These are phyloP conservation scores for Coemansia brasiliensis DNA, from an alignment of 192 early-diverging fungal genomes.

Conservation along the genomic window DNA sequence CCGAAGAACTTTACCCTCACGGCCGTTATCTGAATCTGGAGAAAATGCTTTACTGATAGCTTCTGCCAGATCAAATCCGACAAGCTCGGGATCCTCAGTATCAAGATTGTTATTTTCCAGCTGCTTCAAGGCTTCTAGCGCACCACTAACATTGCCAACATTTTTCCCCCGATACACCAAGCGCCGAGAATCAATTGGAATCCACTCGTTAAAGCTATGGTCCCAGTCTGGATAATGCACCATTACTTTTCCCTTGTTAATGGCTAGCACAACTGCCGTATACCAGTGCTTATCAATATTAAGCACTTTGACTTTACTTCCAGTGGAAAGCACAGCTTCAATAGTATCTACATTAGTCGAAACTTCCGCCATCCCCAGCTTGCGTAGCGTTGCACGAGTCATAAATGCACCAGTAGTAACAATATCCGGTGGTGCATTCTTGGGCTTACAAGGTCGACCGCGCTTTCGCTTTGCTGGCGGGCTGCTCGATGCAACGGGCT, in stretches of 20 bases:
- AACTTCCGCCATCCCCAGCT: slow-evolving; percentile 27
- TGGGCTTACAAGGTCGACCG: not conserved
- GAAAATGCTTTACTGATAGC: slow-evolving; percentile 8
- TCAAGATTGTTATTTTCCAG: slow-evolving; percentile 1
- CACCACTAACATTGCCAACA: slow-evolving; percentile 3
- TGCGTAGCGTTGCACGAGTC: slow-evolving; percentile 49
- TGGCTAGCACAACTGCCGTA: slow-evolving; percentile 22
- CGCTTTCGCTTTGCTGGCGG: slow-evolving; percentile 11
- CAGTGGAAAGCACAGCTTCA: slow-evolving; percentile 17
- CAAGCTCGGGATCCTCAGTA: slow-evolving; percentile 3
- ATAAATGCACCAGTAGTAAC: slow-evolving; percentile 55
- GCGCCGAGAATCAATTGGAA: slow-evolving; percentile 33
- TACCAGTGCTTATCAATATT: slow-evolving; percentile 45
- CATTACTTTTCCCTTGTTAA: slow-evolving; percentile 28
- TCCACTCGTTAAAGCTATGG: slow-evolving; percentile 51
- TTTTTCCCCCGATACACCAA: slow-evolving; percentile 23
- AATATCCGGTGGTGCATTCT: slow-evolving; percentile 8
- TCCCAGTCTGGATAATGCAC: slow-evolving; percentile 47
- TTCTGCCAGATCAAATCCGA: slow-evolving; percentile 18
- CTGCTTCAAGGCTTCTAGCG: slow-evolving; percentile 11
- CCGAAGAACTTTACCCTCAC: not conserved
- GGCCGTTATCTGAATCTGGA: not conserved
- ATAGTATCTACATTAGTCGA: slow-evolving; percentile 10
- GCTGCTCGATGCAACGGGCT: not conserved
- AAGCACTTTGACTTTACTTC: slow-evolving; percentile 27